Conservation (phyloP, 331 rosid species). For the Pyrus hybrid region DNA sequence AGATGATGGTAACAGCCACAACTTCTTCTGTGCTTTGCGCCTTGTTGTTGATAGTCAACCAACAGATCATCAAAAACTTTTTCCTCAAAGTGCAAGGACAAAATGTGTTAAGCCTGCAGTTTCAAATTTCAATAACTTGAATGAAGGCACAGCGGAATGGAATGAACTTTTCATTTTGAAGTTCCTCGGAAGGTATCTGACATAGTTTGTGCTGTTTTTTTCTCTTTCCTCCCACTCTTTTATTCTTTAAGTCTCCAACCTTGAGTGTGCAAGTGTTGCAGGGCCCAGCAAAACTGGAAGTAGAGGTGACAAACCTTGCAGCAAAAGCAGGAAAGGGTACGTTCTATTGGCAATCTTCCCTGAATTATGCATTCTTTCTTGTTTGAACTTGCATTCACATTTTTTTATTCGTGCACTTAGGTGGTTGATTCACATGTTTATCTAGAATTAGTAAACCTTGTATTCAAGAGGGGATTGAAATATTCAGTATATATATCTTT, state of each 20-base stretch:
- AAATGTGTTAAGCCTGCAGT: slow-evolving; percentile 79
- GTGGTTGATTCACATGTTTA: not conserved
- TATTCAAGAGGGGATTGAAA: not conserved
- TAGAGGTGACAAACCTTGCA: slow-evolving; percentile 90
- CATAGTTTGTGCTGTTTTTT: not conserved
- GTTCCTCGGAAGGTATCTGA: slow-evolving; percentile 68
- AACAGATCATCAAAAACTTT: slow-evolving; percentile 80
- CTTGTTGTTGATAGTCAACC: slow-evolving; percentile 72
- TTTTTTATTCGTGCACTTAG: not conserved
- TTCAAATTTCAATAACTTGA: slow-evolving; percentile 25
- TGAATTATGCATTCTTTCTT: slow-evolving; percentile 10
- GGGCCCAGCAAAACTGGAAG: slow-evolving; percentile 88
- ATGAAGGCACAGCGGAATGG: slow-evolving; percentile 80
- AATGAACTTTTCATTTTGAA: slow-evolving; percentile 96
- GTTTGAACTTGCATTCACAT: not conserved
- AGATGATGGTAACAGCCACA: slow-evolving; percentile 91
- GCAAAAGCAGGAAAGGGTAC: slow-evolving; percentile 98
- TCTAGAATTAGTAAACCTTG: not conserved
- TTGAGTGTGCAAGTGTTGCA: slow-evolving; percentile 27
- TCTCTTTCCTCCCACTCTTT: not conserved
- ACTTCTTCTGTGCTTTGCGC: slow-evolving; percentile 96
- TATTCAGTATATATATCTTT: not conserved
- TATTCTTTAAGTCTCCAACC: not conserved
- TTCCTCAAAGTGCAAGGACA: slow-evolving; percentile 99
- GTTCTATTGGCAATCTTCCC: not conserved